Conservation (phyloP, 2,329 filamentous ascomycete species). For the Rhinocladiella similis region DNA sequence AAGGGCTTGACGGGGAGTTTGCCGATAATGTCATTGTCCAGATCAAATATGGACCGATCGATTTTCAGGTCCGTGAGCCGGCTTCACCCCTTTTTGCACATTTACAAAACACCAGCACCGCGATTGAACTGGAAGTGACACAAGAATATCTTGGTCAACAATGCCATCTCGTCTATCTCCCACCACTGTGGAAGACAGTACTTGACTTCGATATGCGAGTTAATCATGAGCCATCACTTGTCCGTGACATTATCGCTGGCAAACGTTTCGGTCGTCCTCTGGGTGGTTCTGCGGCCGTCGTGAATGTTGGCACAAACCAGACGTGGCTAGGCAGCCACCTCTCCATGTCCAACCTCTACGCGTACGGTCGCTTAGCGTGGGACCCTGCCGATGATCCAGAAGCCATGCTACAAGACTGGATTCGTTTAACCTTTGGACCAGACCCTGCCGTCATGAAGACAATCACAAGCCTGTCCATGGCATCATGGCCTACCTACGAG, state of each 20-base stretch:
- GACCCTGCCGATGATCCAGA: slow-evolving; percentile 56
- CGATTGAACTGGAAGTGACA: slow-evolving; percentile 66
- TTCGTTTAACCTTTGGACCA: slow-evolving; percentile 63
- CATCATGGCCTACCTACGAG: slow-evolving; percentile 70
- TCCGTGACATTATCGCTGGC: slow-evolving; percentile 63
- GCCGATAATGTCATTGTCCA: slow-evolving; percentile 71
- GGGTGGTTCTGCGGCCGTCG: slow-evolving; percentile 65
- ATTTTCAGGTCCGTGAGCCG: slow-evolving; percentile 72
- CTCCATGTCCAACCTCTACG: slow-evolving; percentile 71
- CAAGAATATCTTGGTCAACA: slow-evolving; percentile 74
- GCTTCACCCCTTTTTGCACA: slow-evolving; percentile 64
- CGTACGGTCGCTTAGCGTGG: slow-evolving; percentile 68
- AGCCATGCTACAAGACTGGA: slow-evolving; percentile 64
- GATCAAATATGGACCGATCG: slow-evolving; percentile 73
- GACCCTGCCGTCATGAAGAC: slow-evolving; percentile 57
- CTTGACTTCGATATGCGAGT: slow-evolving; percentile 67
- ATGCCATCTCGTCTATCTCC: slow-evolving; percentile 66
- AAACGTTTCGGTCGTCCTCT: slow-evolving; percentile 58
- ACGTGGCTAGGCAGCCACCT: slow-evolving; percentile 71
- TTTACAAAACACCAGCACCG: slow-evolving; percentile 48
- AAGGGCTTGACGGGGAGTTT: slow-evolving; percentile 63
- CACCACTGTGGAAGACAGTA: slow-evolving; percentile 68
- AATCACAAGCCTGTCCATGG: slow-evolving; percentile 64
- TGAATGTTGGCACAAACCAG: slow-evolving; percentile 65
- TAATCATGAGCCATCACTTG: slow-evolving; percentile 55